These are phyloP conservation scores for Cnidoscolus chayamansa DNA, from an alignment of 441 rosid genomes.

Conservation along the genomic window DNA sequence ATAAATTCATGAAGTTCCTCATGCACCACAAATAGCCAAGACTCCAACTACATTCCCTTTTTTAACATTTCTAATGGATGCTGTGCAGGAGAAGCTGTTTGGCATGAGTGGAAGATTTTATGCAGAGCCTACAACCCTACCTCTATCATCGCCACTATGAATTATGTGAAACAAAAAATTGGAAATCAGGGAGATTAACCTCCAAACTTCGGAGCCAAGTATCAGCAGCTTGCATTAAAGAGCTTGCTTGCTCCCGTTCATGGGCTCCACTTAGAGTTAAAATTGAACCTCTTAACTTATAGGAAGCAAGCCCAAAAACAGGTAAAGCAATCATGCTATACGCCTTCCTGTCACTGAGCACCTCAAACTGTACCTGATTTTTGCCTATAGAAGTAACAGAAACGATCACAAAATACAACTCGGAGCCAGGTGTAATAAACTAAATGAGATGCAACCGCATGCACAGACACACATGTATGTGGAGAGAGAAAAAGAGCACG, in stretches of 20 bases:
- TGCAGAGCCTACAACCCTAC: constrained; percentile 14
- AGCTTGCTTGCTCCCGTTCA: constrained; percentile 46
- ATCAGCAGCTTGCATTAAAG: constrained; percentile 53
- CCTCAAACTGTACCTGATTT: constrained; percentile 25
- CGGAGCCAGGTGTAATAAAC: not conserved
- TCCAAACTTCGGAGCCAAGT: constrained; percentile 53
- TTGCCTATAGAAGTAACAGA: constrained; percentile 21
- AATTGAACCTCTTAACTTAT: constrained; percentile 58
- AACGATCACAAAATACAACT: constrained; percentile 8
- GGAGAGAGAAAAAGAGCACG: constrained; percentile 22
- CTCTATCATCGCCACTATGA: constrained; percentile 26
- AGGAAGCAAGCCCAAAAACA: constrained; percentile 68
- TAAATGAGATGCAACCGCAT: not conserved
- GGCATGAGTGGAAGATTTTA: not conserved
- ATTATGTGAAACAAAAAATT: constrained; percentile 50
- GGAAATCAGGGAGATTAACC: constrained; percentile 66
- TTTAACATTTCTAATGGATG: constrained; percentile 4
- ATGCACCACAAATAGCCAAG: not conserved
- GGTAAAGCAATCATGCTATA: constrained; percentile 33
- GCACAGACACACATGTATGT: not conserved
- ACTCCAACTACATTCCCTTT: not conserved
- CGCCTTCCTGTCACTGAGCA: constrained; percentile 28
- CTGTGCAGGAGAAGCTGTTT: not conserved
- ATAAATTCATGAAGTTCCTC: not conserved
- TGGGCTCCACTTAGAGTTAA: constrained; percentile 45